A percentile compares a stretch with the other conserved stretches of the same genome.
Evolutionary conservation across 179 eudicot species (phyloP).

Genomic region (Beta corolliflora): DNA sequence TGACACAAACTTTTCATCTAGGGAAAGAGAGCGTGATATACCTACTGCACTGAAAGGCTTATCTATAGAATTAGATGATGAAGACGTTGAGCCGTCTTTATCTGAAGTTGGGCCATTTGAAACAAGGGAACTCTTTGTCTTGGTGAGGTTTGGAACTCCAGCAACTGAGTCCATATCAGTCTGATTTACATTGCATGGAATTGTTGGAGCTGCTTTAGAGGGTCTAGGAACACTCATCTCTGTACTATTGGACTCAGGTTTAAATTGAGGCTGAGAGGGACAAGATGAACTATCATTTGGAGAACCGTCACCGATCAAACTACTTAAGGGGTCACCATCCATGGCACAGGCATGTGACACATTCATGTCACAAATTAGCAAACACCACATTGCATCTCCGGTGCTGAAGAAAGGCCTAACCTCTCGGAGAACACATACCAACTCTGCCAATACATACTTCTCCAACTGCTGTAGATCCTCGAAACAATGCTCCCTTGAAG

Average conservation of each 20-base stretch:
- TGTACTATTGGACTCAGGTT: slow-evolving; percentile 45
- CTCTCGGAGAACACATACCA: slow-evolving; percentile 76
- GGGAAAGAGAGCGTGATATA: slow-evolving; percentile 40
- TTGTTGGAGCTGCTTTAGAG: slow-evolving; percentile 41
- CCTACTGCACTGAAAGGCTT: slow-evolving; percentile 55
- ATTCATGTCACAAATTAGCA: slow-evolving; percentile 91
- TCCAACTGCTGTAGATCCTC: slow-evolving; percentile 83
- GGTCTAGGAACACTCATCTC: slow-evolving; percentile 42
- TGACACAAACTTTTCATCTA: slow-evolving; percentile 57
- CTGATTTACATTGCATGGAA: slow-evolving; percentile 44
- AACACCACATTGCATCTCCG: slow-evolving; percentile 98
- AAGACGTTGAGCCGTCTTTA: slow-evolving; percentile 44
- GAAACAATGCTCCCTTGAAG: slow-evolving; percentile 62
- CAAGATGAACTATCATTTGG: slow-evolving; percentile 41
- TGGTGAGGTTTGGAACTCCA: slow-evolving; percentile 45
- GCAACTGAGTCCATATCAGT: slow-evolving; percentile 28
- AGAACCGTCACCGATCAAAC: slow-evolving; percentile 38
- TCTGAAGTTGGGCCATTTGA: slow-evolving; percentile 35
- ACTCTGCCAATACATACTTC: slow-evolving; percentile 79
- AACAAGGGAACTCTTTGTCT: slow-evolving; percentile 40
- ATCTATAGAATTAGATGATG: slow-evolving; percentile 31
- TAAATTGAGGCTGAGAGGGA: slow-evolving; percentile 41
- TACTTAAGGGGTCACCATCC: slow-evolving; percentile 61
- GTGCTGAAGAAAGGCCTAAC: slow-evolving; percentile 87
- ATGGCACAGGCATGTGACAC: slow-evolving; percentile 90